Base-by-base conservation (phyloP, 176 grass and related monocot genomes). In the Musa beccarii region DNA sequence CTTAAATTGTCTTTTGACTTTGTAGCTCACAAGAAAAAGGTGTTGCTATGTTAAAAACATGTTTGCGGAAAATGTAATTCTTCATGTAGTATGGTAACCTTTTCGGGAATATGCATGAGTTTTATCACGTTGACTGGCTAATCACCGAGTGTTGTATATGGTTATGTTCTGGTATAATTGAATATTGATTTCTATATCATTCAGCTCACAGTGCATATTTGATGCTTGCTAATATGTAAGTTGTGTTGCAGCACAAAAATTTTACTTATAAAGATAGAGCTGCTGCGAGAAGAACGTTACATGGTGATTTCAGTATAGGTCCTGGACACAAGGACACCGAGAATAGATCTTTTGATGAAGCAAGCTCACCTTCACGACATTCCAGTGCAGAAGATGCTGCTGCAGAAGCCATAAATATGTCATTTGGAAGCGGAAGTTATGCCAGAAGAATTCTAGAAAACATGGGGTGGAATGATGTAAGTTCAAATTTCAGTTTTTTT, bases 381-480 rank as follows among this genome's bases (percentile, higher is more conserved):
- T 81, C 80, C 56, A 76, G 84, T 84, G 13, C 75, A 52, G 70
- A 81, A 75, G 81, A 71, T 88, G 81, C 72, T 80, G 54, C 76
- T 26, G 75, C 83, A 76, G 84, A 87, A 59, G 86, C 85, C 71
- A 75, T 75, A 73, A 84, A 80, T 65, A 81, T 89, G n/a, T 21
- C 34, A 26, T 92, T 87, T 54, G 85, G 68, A 54, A 80, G 79
- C 61, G 81, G 81, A 68, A 79, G 83, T 79, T 89, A 80, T 72
- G 84, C 83, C 49, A 89, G 89, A 79, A 97, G 85, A 89, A 90
- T 97, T 23, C 86, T 97, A 85, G 80, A 93, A 85, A 91, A 64
- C 82, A 97, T 97, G 93, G 93, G 90, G 15, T 97, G 93, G 93
- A 97, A 90, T 74, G 79, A 93, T 70, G 90, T 88, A 85, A 69